These are phyloP conservation scores for Tetrahymena elliotti DNA, from an alignment of 73 alveolate genomes.

Conservation along the genomic window DNA sequence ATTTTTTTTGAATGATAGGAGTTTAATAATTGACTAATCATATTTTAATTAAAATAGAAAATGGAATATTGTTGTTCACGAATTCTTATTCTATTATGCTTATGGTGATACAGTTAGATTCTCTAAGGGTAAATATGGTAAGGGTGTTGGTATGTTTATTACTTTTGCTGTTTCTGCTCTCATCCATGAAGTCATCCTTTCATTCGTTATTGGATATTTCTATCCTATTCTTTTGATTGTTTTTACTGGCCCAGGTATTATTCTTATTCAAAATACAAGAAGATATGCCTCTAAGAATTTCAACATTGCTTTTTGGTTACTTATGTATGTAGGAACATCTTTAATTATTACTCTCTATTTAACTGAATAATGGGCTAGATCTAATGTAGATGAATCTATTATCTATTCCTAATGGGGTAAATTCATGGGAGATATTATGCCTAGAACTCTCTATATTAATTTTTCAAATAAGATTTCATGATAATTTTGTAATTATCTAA, in stretches of 20 bases:
- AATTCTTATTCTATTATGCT: constrained; percentile 72
- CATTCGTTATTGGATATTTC: constrained; percentile 71
- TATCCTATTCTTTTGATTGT: constrained; percentile 67
- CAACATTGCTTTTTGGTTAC: constrained; percentile 21
- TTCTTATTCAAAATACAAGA: constrained; percentile 37
- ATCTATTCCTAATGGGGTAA: constrained; percentile 14
- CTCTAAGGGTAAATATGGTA: constrained; percentile 50
- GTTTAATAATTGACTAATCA: too few relatives aligned
- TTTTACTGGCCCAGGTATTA: constrained; percentile 88
- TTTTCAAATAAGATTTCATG: background rate
- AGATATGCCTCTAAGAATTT: constrained; percentile 1
- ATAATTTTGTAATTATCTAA: background rate
- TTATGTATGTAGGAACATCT: constrained; percentile 27
- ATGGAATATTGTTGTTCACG: constrained; percentile 88
- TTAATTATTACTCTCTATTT: constrained; percentile 24
- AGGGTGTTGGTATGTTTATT: constrained; percentile 25
- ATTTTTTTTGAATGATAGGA: too few relatives aligned
- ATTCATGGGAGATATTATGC: constrained; percentile 13
- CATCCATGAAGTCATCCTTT: constrained; percentile 72
- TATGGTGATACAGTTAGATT: constrained; percentile 64
- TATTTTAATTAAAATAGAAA: too few relatives aligned
- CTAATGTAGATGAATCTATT: background rate
- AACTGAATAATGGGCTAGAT: constrained; percentile 32
- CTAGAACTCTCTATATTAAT: constrained; percentile 15
- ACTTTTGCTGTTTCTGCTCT: constrained; percentile 71